Evolutionary conservation across 164 flowering plant species (phyloP).

Genomic region (Vitis rotundifolia): DNA sequence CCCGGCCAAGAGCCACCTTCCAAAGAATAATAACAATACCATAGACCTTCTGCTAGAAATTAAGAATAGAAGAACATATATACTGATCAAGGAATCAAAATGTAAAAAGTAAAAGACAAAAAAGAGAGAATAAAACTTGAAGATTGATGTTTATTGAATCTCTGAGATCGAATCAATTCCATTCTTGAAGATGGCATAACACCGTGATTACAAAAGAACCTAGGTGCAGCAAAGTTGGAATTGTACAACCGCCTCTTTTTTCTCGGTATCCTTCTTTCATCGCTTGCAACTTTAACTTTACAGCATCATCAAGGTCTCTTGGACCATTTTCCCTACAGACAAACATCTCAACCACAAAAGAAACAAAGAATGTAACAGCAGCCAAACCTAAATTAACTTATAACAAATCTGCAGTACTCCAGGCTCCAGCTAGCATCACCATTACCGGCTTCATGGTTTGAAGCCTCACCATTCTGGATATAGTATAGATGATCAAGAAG

Average conservation of each 20-base stretch:
- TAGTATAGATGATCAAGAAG: no score
- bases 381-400: no score
- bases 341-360: not conserved
- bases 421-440: no score
- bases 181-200: constrained; percentile 2
- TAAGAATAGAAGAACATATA: not conserved
- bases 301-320: not conserved
- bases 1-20: no score
- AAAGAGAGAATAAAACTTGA: no score
- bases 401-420: constrained; percentile 3
- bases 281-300: constrained; percentile 12
- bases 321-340: not conserved
- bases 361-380: not conserved
- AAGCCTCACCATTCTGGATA: no score
- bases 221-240: constrained; percentile 2
- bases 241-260: not conserved
- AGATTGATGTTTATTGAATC: not conserved
- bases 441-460: no score
- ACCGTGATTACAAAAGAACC: constrained; percentile 21
- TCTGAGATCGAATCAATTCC: constrained; percentile 3
- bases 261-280: not conserved
- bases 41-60: no score
- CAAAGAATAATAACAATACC: no score
- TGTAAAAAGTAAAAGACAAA: no score
- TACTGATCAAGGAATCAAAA: no score